Evolutionary conservation across 495 filamentous ascomycete species (phyloP).

Genomic region (Xylaria sp.): DNA sequence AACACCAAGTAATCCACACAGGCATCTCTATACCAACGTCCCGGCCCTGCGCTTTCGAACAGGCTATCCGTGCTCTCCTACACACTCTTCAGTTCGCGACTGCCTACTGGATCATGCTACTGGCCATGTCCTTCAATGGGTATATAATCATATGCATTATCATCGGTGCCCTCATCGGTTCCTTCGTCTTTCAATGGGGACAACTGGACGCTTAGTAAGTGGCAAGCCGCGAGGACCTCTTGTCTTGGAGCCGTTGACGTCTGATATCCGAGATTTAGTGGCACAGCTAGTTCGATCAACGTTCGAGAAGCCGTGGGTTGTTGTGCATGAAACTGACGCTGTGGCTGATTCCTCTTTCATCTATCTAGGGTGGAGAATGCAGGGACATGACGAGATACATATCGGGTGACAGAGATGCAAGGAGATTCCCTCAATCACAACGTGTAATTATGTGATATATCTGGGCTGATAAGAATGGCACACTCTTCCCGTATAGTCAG

Average conservation of each 20-base stretch:
- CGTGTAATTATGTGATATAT: neutral
- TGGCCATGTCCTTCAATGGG: slow-evolving; percentile 69
- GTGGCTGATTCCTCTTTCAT: neutral
- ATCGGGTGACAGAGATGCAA: neutral
- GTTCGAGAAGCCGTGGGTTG: neutral
- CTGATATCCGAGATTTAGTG: neutral
- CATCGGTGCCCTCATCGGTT: slow-evolving; percentile 66
- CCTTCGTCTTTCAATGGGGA: slow-evolving; percentile 67
- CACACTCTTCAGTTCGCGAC: slow-evolving; percentile 73
- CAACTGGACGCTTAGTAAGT: slow-evolving; percentile 32
- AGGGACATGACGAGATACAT: neutral
- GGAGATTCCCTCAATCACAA: neutral
- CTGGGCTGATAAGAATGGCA: neutral
- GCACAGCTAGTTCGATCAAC: neutral
- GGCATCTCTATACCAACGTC: slow-evolving; percentile 34
- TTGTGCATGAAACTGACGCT: neutral
- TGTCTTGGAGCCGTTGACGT: neutral
- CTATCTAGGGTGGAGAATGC: neutral
- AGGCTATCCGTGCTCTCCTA: slow-evolving; percentile 65
- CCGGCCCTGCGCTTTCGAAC: slow-evolving; percentile 62
- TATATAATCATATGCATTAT: slow-evolving; percentile 70
- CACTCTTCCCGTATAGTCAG: neutral
- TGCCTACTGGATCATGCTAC: slow-evolving; percentile 75
- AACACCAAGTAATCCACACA: neutral
- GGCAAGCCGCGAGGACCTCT: neutral